Evolutionary conservation across 306 rosid genomes (phyloP), one percentile per base, ranked within the genome.

Genomic region (Astragalus glycyphyllos): DNA sequence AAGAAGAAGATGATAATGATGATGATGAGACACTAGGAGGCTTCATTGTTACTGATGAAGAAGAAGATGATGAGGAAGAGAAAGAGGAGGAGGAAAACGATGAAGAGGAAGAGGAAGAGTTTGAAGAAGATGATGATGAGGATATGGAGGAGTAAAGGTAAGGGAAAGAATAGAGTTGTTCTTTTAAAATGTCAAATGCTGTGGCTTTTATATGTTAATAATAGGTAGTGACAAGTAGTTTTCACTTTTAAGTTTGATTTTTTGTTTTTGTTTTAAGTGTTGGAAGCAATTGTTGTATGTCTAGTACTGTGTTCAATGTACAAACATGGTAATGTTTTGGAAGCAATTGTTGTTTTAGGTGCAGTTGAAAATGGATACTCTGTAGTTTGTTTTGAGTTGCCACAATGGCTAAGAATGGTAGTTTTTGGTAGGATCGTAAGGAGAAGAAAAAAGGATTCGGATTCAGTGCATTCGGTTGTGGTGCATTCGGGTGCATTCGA

Each of bases 11-110:
- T 0, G 76, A 35, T 0, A 4, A 56, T 0, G 86, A 74, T 0
- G 84, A 83, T 9, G 88, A 80, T 8, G 92, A 84, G 77, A 85
- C 86, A 35, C 86, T 89, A 0, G 90, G 92, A 60, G 89, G 92
- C 51, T 89, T 89, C 83, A 82, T 89, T 76, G 92, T 80, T 75
- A 81, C 77, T 7, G 88, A 87, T 73, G 86, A 81, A 20, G 90
- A 72, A 4, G 74, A 61, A n/a, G n/a, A n/a, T n/a, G n/a, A n/a
- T 64, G 85, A 68, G 13, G 88, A 72, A 2, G 72, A 61, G 56
- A 84, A 68, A 11, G 64, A 54, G 26, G 87, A 78, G 26, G 89
- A 78, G 41, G 83, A 80, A 17, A 75, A 47, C 26, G 67, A 47
- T 10, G 75, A 79, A 0, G 81, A 80, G 1, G 87, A 80, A 12